Base-by-base conservation (phyloP, 23 red algal genomes). In the Cyanidiococcus yangmingshanensis region DNA sequence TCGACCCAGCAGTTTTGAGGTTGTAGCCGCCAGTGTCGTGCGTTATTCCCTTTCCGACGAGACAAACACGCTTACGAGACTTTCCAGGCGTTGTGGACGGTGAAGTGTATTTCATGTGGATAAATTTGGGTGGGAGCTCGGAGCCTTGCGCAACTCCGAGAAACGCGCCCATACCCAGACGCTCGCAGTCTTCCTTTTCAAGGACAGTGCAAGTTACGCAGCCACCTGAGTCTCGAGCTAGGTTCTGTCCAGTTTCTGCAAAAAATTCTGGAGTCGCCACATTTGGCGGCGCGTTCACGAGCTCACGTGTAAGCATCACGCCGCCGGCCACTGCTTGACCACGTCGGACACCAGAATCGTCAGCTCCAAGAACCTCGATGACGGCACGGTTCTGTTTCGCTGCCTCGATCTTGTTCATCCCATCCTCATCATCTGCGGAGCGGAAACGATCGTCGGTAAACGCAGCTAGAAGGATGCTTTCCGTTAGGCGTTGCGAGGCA, bases 11-110 rank as follows among this genome's bases (percentile, higher is more conserved):
- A 3, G 80, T 76, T 80, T 98, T 98, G 80, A 98, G 27, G 79
- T 98, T 98, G 77, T 90, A 91, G 26, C 94, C 94, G 50, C 94
- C 94, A 15, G 94, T 87, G 75, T 98, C 94, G 71, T 88, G 87
- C 27, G 88, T 91, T 37, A 98, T 79, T 29, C 85, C 85, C 75
- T 98, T 98, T 59, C 94, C 94, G 18, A 98, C 84, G 27, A 98
- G 79, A 36, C 79, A 83, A 39, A 91, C 75, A 84, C 87, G 89
- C 84, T 98, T 98, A 38, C 58, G 86, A 7, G 76, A 76, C 34
- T 59, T 77, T 38, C 37, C 83, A 0, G 82, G 76, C 2, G 40
- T 82, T 7, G 12, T 30, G 21, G 12, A 12, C 12, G 63, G 63
- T 12, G 94, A 88, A 38, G 83, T 83, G 77, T 98, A 98, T 41